phyloP scores from a whole-genome alignment of 2,329 filamentous ascomycete genomes.

The Keithomyces neogunnii region DNA sequence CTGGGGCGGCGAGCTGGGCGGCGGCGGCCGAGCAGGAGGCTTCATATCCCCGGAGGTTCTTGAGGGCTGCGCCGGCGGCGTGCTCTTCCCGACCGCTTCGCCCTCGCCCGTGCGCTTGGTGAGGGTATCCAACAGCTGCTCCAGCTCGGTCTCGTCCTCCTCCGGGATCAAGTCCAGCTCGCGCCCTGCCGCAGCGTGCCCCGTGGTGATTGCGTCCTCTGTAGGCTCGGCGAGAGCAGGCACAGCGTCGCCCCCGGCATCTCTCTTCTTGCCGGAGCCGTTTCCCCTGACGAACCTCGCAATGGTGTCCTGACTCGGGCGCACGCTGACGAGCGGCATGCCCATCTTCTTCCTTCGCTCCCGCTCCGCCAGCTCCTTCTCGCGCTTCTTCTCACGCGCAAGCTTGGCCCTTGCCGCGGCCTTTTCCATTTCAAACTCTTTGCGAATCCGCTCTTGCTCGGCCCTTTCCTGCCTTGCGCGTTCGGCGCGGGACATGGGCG shows the following conservation, averaged over 20 bases:
- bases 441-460: slow-evolving; percentile 47
- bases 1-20: slow-evolving; percentile 5
- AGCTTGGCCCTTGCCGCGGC: slow-evolving; percentile 38
- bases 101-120: slow-evolving; percentile 8
- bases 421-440: slow-evolving; percentile 42
- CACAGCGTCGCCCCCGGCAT: slow-evolving; percentile 10
- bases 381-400: slow-evolving; percentile 46
- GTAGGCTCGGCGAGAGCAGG: no score
- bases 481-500: slow-evolving; percentile 32
- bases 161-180: slow-evolving; percentile 13
- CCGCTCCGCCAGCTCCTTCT: slow-evolving; percentile 39
- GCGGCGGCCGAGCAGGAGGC: background rate
- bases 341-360: slow-evolving; percentile 44
- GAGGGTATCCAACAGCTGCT: slow-evolving; percentile 10
- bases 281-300: slow-evolving; percentile 38
- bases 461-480: slow-evolving; percentile 29
- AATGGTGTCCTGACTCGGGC: slow-evolving; percentile 50
- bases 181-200: background rate
- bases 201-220: background rate
- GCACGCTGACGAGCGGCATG: slow-evolving; percentile 43
- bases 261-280: slow-evolving; percentile 22
- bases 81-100: slow-evolving; percentile 1
- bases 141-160: slow-evolving; percentile 18
- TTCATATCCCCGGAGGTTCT: background rate
- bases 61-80: background rate